Evolutionary conservation across 1,139 yeast species (phyloP), one percentile per base, ranked within the genome.

Genomic region (Nematodospora anomalae): DNA sequence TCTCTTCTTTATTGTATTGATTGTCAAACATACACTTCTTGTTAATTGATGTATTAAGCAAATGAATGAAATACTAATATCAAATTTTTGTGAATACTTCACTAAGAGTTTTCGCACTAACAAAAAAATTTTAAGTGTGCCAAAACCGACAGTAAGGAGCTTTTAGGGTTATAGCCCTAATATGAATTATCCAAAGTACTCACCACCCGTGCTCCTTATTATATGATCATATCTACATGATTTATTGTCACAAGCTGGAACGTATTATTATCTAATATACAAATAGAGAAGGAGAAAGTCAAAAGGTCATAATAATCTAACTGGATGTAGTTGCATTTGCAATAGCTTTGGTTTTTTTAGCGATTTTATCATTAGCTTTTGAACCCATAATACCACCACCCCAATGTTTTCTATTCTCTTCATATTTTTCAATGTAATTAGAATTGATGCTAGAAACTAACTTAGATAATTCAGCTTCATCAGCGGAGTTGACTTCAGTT

Each of bases 341-440:
- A 44, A 62, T 55, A 38, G 58, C 52, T 62, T 68, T 72, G 35
- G 69, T 71, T 51, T 55, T 70, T 66, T 71, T 69, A 40, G 67
- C 71, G 35, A 54, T 67, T 76, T 83, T 85, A 58, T 80, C 92
- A 60, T 76, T 79, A 59, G 97, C 87, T 80, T 90, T 90, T 59
- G 86, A 76, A 69, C 97, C 97, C 79, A 92, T 77, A 71, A 86
- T 65, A 80, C 97, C 97, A 79, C 98, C 98, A 81, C 97, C 97
- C 98, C 98, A 90, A 83, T 88, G 95, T 77, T 87, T 88, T 80
- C 94, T 90, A 68, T 78, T 66, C 57, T 90, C 97, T 62, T 90
- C 97, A 83, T 83, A 87, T 75, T 88, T 87, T 64, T 86, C 95
- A 57, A 74, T 68, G 74, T 81, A 90, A 92, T 88, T 89, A 55